These are phyloP conservation scores for Boletellus ananiceps DNA, from an alignment of 768 basidiomycete species.

Conservation along the genomic window DNA sequence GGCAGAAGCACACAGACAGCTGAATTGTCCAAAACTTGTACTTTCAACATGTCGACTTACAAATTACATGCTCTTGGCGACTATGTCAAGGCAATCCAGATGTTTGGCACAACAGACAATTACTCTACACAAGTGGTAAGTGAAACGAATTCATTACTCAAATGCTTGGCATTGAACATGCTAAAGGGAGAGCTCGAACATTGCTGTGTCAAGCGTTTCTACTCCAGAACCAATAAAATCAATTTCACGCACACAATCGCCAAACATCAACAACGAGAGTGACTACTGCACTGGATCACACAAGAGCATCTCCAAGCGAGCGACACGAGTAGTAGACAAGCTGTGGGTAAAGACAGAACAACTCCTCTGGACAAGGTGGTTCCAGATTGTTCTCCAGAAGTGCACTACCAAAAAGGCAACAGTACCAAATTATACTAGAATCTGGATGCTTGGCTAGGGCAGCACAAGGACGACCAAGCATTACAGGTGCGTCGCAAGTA, in stretches of 20 bases:
- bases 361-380: not conserved
- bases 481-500: not conserved
- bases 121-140: slow-evolving; percentile 30
- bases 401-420: not conserved
- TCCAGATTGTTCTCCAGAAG: not conserved
- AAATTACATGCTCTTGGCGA: slow-evolving; percentile 18
- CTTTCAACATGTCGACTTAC: slow-evolving; percentile 18
- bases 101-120: slow-evolving; percentile 21
- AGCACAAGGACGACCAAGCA: not conserved
- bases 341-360: too few species aligned
- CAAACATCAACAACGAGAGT: slow-evolving; percentile 14
- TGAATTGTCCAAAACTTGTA: too few species aligned
- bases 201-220: slow-evolving; percentile 33
- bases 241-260: slow-evolving; percentile 29
- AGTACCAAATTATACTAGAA: not conserved
- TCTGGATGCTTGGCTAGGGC: not conserved
- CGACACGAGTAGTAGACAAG: too few species aligned
- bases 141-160: too few species aligned
- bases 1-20: too few species aligned
- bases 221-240: slow-evolving; percentile 34
- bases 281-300: not conserved
- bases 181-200: slow-evolving; percentile 35
- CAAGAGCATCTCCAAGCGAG: not conserved
- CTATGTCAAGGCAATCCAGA: slow-evolving; percentile 10
- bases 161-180: too few species aligned